These are phyloP conservation scores for Plectosphaerella cucumerina DNA, from an alignment of 2,329 filamentous ascomycete genomes.

Conservation along the genomic window DNA sequence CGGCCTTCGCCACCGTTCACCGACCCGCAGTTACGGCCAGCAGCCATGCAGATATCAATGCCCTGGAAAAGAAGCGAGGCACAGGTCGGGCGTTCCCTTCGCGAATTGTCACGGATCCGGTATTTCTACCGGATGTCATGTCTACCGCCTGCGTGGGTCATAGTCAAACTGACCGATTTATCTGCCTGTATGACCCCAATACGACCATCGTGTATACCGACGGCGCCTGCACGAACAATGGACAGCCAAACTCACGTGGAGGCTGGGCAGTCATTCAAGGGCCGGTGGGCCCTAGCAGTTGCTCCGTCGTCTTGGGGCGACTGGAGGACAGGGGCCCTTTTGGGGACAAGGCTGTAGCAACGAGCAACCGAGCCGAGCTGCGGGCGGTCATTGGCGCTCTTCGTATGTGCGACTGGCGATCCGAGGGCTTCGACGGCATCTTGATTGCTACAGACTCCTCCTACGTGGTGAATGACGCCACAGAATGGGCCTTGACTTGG, in stretches of 20 bases:
- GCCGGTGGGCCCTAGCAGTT: conserved; percentile 1
- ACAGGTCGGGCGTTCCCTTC: neutral
- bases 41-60: neutral
- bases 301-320: conserved; percentile 19
- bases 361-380: conserved; percentile 51
- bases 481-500: conserved; percentile 39
- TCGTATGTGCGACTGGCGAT: conserved; percentile 35
- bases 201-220: conserved; percentile 24
- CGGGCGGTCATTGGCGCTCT: conserved; percentile 49
- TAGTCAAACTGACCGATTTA: conserved; percentile 16
- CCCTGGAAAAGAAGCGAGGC: neutral
- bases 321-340: conserved; percentile 40
- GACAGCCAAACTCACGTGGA: conserved; percentile 27
- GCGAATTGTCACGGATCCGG: neutral
- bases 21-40: too few species aligned
- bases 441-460: conserved; percentile 52
- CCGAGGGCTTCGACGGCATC: conserved; percentile 33
- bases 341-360: conserved; percentile 30
- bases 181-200: conserved; percentile 21
- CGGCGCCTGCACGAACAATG: conserved; percentile 41
- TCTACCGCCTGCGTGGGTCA: neutral
- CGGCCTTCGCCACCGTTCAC: too few species aligned
- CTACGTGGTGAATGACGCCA: conserved; percentile 43
- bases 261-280: conserved; percentile 34
- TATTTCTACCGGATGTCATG: neutral